Conservation (phyloP, 345 rosid species). For the Melaleuca quinquenervia region DNA sequence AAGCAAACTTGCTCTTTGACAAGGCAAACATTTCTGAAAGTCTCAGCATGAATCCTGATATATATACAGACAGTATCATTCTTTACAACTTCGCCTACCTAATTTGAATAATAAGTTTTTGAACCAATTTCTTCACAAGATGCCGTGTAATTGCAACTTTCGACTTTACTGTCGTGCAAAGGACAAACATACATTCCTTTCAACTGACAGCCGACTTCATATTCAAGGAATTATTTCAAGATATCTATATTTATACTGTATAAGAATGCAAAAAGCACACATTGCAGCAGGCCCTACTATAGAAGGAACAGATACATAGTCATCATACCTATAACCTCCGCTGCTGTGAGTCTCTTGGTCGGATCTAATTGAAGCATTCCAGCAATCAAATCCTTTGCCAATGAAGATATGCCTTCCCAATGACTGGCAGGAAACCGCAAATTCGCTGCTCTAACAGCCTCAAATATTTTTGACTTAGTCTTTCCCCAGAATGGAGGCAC, state of each 20-base stretch:
- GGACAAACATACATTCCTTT: not conserved
- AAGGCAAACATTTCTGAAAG: not conserved
- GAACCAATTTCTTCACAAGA: not conserved
- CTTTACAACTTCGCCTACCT: not conserved
- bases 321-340: constrained; percentile 49
- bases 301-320: not conserved
- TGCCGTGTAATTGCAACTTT: not conserved
- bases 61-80: not conserved
- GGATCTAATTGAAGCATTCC: constrained; percentile 77
- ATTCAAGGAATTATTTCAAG: not conserved
- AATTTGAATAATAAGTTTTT: not conserved
- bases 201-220: not conserved
- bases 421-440: constrained; percentile 54
- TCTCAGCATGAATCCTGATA: not conserved
- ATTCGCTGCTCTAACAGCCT: constrained; percentile 75
- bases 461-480: constrained; percentile 72
- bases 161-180: not conserved
- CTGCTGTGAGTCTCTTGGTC: constrained; percentile 52
- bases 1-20: not conserved
- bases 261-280: not conserved
- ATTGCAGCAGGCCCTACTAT: not conserved
- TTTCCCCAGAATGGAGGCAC: constrained; percentile 71
- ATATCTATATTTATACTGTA: not conserved
- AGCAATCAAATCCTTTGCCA: constrained; percentile 51
- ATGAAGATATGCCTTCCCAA: constrained; percentile 53